Conservation (phyloP, 2,329 filamentous ascomycete genomes). For the Esteya vermicola region DNA sequence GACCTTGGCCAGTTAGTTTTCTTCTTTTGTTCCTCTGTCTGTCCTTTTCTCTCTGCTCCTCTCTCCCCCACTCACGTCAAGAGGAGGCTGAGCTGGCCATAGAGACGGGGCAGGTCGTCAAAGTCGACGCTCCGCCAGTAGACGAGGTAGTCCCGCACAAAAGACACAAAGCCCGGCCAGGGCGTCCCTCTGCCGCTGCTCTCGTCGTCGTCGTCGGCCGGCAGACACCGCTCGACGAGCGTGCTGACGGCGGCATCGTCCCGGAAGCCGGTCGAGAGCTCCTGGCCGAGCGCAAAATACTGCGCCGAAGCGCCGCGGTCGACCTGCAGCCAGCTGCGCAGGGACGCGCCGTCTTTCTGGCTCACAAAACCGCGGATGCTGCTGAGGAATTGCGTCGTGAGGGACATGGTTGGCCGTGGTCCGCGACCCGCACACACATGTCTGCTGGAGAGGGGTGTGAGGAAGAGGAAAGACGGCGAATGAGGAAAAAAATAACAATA, state of each 20-base stretch:
- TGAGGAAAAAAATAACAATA: no score
- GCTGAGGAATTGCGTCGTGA: constrained; percentile 11
- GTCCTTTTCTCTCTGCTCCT: no score
- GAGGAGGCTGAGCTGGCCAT: constrained; percentile 58
- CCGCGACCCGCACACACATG: not conserved
- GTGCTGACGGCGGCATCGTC: constrained; percentile 39
- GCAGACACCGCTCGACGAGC: constrained; percentile 49
- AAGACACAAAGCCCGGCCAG: constrained; percentile 66
- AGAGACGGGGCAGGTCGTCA: constrained; percentile 59
- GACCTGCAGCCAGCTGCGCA: constrained; percentile 59
- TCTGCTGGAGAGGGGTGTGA: no score
- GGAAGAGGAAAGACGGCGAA: no score
- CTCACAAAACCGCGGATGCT: constrained; percentile 11
- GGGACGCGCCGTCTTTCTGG: constrained; percentile 39
- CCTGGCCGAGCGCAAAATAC: constrained; percentile 53
- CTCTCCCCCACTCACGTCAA: constrained; percentile 4
- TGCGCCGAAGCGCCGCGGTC: constrained; percentile 55
- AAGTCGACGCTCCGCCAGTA: constrained; percentile 74
- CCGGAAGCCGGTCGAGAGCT: constrained; percentile 48
- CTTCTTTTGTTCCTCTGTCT: no score
- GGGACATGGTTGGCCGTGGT: constrained; percentile 6
- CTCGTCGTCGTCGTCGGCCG: constrained; percentile 49
- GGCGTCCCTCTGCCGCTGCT: constrained; percentile 46
- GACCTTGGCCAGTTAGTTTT: constrained; percentile 52
- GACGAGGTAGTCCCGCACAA: constrained; percentile 66